Evolutionary conservation across 2,329 filamentous ascomycete species (phyloP).

Genomic region (Fusarium nygamai): DNA sequence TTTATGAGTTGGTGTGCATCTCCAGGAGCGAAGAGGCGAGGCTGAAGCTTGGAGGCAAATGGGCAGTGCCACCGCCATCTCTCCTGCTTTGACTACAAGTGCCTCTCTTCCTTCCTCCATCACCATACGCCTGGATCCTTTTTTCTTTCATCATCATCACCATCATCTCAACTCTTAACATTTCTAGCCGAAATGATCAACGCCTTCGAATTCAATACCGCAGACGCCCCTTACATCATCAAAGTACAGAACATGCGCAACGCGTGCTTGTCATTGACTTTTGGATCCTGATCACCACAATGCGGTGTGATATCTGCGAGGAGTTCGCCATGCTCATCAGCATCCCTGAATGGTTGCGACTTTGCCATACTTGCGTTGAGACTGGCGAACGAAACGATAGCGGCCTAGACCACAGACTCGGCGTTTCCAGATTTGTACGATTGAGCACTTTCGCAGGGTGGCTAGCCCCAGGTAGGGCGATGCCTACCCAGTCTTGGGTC

Average conservation of each 20-base stretch:
- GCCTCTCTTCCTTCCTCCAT: neutral
- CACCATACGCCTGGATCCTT: rapidly evolving
- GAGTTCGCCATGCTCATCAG: conserved; percentile 41
- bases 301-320: conserved; percentile 26
- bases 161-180: neutral
- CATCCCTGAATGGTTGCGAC: conserved; percentile 42
- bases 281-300: conserved; percentile 38
- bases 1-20: too few species aligned
- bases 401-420: rapidly evolving
- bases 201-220: neutral
- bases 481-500: rapidly evolving
- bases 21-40: neutral
- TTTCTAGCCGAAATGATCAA: too few species aligned
- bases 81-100: neutral
- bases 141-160: neutral
- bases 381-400: rapidly evolving
- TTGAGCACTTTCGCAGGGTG: neutral
- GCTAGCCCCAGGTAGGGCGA: rapidly evolving
- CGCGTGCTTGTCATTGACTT: conserved; percentile 39
- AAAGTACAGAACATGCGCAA: conserved; percentile 35
- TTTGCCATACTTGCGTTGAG: conserved; percentile 44
- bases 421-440: neutral
- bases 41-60: too few species aligned
- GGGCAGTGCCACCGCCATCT: neutral
- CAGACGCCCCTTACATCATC: neutral